Conservation (phyloP, 805 yeast species). For the Myxozyma kluyveri region DNA sequence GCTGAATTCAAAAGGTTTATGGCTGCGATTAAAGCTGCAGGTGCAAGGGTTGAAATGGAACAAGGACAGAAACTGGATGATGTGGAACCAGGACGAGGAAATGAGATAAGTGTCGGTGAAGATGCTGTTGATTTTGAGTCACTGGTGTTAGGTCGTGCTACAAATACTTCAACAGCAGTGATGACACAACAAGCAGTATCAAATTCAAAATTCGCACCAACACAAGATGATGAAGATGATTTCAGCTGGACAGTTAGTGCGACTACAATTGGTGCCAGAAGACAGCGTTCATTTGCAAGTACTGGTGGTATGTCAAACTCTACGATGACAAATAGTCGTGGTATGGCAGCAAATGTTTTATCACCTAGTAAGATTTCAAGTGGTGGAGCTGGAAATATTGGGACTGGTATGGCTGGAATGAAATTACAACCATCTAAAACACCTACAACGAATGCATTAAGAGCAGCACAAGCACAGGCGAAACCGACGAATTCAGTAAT, state of each 20-base stretch:
- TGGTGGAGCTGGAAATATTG: too few relatives aligned
- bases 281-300: neutral
- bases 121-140: conserved; percentile 26
- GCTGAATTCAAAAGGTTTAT: conserved; percentile 45
- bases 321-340: neutral
- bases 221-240: conserved; percentile 10
- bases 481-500: conserved; percentile 1
- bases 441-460: conserved; percentile 4
- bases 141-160: conserved; percentile 21
- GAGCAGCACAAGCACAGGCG: conserved; percentile 6
- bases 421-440: conserved; percentile 12
- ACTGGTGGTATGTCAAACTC: conserved; percentile 2
- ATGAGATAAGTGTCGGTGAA: neutral
- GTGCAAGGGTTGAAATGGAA: conserved; percentile 46
- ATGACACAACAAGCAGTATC: neutral
- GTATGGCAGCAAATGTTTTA: neutral
- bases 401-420: conserved; percentile 4
- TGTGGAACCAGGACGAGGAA: conserved; percentile 5
- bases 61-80: conserved; percentile 41
- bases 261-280: neutral
- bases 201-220: conserved; percentile 11
- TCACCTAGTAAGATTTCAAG: too few relatives aligned
- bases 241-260: conserved; percentile 13
- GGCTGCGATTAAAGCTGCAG: conserved; percentile 43
- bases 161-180: neutral